phyloP scores from a whole-genome alignment of 345 rosid genomes.

The Melaleuca alternifolia region DNA sequence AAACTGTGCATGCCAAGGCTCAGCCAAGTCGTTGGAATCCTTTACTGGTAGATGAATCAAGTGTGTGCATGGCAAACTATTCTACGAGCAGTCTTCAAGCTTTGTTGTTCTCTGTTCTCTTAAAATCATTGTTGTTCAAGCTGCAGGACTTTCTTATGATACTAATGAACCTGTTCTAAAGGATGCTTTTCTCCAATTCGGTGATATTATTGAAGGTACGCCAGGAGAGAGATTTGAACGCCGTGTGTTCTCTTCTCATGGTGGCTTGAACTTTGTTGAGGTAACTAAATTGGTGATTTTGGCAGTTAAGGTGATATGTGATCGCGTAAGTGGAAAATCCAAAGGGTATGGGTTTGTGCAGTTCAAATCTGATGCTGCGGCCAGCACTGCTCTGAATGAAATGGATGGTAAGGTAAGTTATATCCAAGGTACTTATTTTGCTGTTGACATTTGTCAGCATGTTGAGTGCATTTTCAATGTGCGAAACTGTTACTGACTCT shows the following conservation, averaged over 20 bases:
- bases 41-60: not conserved
- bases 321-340: slow-evolving; percentile 54
- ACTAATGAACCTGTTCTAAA: slow-evolving; percentile 57
- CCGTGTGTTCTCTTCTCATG: not conserved
- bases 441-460: not conserved
- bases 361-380: slow-evolving; percentile 47
- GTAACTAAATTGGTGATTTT: not conserved
- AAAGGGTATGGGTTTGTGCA: slow-evolving; percentile 69
- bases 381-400: slow-evolving; percentile 39
- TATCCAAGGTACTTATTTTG: not conserved
- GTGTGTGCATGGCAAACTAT: not conserved
- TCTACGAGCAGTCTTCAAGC: not conserved
- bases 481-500: not conserved
- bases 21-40: not conserved
- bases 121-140: not conserved
- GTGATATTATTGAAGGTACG: slow-evolving; percentile 44
- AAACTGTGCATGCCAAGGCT: not conserved
- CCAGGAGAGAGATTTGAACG: not conserved
- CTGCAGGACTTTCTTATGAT: slow-evolving; percentile 53
- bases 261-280: not conserved
- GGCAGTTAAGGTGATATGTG: slow-evolving; percentile 57
- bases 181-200: slow-evolving; percentile 34
- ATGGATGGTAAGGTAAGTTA: slow-evolving; percentile 48
- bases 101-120: not conserved
- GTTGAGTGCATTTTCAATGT: not conserved